phyloP scores from a whole-genome alignment of 2,329 filamentous ascomycete genomes.

The Exophiala calicioides region DNA sequence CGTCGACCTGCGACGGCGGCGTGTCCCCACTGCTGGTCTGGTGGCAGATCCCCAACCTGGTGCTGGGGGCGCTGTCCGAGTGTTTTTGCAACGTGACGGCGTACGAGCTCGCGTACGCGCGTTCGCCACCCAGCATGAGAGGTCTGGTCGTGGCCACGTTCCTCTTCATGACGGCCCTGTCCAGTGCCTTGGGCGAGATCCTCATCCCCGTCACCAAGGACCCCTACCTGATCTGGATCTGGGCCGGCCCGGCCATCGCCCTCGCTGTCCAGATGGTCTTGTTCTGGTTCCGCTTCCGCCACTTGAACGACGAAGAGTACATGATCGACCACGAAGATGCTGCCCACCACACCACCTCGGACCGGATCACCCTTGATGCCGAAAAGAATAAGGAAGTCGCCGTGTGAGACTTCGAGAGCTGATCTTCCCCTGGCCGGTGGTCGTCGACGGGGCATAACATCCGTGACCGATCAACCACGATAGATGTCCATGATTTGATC shows the following conservation, averaged over 20 bases:
- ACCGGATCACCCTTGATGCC: no score
- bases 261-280: constrained; percentile 61
- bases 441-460: no score
- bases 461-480: no score
- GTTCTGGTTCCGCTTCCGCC: constrained; percentile 69
- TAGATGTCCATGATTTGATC: no score
- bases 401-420: no score
- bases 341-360: no score
- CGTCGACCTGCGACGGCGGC: constrained; percentile 37
- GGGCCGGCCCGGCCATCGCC: constrained; percentile 62
- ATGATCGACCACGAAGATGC: no score
- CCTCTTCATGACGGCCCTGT: constrained; percentile 70
- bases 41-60: constrained; percentile 51
- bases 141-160: constrained; percentile 67
- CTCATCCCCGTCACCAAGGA: constrained; percentile 63
- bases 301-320: constrained; percentile 64
- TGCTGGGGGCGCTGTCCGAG: constrained; percentile 56
- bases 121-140: constrained; percentile 69
- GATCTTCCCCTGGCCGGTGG: no score
- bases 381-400: no score
- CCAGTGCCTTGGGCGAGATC: constrained; percentile 68
- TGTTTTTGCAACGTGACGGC: constrained; percentile 67
- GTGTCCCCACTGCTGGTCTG: constrained; percentile 35
- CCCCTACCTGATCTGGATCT: constrained; percentile 71
- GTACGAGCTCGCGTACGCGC: constrained; percentile 72